Conservation (phyloP, 2,329 filamentous ascomycete species). For the Curvularia sp. region DNA sequence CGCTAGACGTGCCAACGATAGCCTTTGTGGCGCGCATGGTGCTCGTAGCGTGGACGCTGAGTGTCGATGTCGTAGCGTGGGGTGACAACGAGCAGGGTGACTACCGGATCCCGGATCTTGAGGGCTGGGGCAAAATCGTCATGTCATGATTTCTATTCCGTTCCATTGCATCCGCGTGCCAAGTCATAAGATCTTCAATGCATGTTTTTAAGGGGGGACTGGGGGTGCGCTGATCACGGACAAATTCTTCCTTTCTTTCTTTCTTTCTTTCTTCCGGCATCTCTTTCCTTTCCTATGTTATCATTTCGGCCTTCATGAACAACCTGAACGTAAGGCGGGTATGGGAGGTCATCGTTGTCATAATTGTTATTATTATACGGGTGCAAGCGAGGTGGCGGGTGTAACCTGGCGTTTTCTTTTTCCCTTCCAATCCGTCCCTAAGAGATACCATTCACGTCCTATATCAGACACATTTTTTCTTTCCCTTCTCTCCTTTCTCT, state of each 20-base stretch:
- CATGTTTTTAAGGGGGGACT: background rate
- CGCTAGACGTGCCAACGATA: conserved; percentile 34
- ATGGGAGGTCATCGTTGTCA: too few relatives aligned
- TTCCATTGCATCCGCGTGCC: background rate
- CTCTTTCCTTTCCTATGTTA: too few relatives aligned
- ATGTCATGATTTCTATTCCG: conserved; percentile 6
- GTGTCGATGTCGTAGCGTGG: conserved; percentile 38
- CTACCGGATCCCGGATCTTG: conserved; percentile 24
- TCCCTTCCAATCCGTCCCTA: too few relatives aligned
- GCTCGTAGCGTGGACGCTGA: conserved; percentile 44
- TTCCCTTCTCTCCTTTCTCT: too few relatives aligned
- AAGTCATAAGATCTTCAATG: background rate
- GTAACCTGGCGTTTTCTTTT: too few relatives aligned
- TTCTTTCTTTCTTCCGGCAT: background rate
- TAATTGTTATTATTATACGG: too few relatives aligned
- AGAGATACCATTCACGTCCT: too few relatives aligned
- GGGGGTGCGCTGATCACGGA: background rate
- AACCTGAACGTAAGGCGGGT: too few relatives aligned
- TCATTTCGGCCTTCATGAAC: too few relatives aligned
- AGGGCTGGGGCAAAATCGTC: conserved; percentile 15
- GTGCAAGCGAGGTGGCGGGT: too few relatives aligned
- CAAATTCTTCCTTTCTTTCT: background rate
- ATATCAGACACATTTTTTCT: too few relatives aligned
- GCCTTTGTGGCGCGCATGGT: conserved; percentile 39
- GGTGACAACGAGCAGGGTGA: conserved; percentile 25